Evolutionary conservation across 345 rosid genomes (phyloP), one percentile per base, ranked within the genome.

Genomic region (Aegle marmelos): DNA sequence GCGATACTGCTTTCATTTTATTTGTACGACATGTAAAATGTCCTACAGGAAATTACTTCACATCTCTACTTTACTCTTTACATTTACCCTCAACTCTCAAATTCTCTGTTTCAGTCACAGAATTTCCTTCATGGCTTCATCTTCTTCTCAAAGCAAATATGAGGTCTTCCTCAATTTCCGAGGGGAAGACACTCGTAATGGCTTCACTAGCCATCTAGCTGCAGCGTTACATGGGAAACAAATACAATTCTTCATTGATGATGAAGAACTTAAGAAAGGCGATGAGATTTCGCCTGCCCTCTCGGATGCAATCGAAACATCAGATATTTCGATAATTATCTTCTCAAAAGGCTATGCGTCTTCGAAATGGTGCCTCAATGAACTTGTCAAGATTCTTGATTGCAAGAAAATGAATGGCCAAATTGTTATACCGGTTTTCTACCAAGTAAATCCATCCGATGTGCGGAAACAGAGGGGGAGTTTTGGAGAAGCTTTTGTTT

Each of bases 361-460:
- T 59, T 73, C 76, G 0, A 58, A 9, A 37, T 61, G 66, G 56
- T 73, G 76, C 34, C 25, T 73, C 33, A 30, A 45, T 34, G 76
- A 73, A 27, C 76, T 73, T 7, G 54, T 45, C 27, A 41, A 73
- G 67, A 73, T 73, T 25, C 63, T 73, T 33, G 64, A 57, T 2
- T 59, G 31, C 53, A 58, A 73, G 33, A 4, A 37, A 24, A 58
- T 58, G 67, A 73, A 73, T 19, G 50, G 50, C 34, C 67, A 58
- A 27, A 73, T 73, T 24, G 67, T 73, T 17, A 73, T 73, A 6
- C 67, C 76, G 4, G 66, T 73, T 56, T 73, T 73, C 48, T 73
- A 73, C 34, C 34, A 36, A 7, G 76, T 58, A 0, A 21, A 73
- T 73, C 65, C 68, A 74, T 74, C 77, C 0, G 62, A 53, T 54